Base-by-base conservation (phyloP, 768 basidiomycete genomes). In the Pilatotrama ljubarskyi region DNA sequence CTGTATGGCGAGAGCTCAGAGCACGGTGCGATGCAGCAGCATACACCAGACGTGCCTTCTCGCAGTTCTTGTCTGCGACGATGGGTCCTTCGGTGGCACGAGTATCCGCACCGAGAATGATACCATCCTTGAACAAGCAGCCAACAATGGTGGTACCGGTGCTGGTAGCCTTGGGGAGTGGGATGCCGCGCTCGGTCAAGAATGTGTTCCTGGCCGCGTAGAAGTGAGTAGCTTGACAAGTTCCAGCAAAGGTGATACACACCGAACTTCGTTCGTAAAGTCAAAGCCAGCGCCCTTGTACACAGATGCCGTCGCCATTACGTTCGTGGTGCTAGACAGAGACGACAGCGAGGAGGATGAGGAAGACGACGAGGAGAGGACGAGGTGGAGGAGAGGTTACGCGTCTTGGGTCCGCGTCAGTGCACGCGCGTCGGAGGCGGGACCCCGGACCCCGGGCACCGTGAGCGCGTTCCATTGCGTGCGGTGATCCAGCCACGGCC, bases 11-110 rank as follows among this genome's bases (percentile, higher is more conserved):
- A 29, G 18, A 46, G 0, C 22, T 32, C 3, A 22, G 44, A 8
- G 8, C 22, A 17, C n/a, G n/a, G n/a, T n/a, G n/a, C n/a, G 14
- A 7, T 25, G 20, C 17, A 43, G n/a, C 15, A 15, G 17, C n/a
- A 15, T n/a, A 24, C 36, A 58, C 48, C 15, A 47, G 8, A 65
- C 77, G 47, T 55, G 95, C 96, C 90, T 99, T 99, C 79, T 98
- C 97, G 75, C 97, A 99, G 77, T 99, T 99, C 84, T 99, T 98
- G 79, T 98, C 96, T 0, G 93, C 93, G 25, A 99, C 93, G 64
- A 98, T 98, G 22, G 84, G 83, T 1, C 96, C 97, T 61, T 88
- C 92, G 0, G 97, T 98, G 4, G 97, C 95, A 67, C 96, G 82
- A 1, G 97, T 99, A 74, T 98, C 97, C 14, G 97, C 97, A 46